phyloP scores from a whole-genome alignment of 1,284 basidiomycete genomes.

The Trametes versicolor region DNA sequence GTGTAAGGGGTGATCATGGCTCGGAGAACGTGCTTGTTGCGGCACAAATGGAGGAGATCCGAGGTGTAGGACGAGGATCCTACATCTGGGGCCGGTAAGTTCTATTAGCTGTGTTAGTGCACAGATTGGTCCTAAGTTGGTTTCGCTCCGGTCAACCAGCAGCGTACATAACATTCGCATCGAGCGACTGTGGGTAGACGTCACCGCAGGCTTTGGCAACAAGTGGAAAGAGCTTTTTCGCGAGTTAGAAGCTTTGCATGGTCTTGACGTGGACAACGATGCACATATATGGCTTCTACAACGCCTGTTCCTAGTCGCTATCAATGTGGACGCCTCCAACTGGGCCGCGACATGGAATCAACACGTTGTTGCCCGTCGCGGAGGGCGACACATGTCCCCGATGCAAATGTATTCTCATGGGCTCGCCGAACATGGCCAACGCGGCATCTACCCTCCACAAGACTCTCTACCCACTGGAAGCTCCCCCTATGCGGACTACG shows the following conservation, averaged over 20 bases:
- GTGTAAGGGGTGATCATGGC: slow-evolving; percentile 43
- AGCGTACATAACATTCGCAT: slow-evolving; percentile 31
- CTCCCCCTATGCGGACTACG: no score
- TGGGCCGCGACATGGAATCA: slow-evolving; percentile 41
- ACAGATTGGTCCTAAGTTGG: no score
- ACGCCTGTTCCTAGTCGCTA: slow-evolving; percentile 16
- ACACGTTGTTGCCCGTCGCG: slow-evolving; percentile 33
- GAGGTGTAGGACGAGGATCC: slow-evolving; percentile 42
- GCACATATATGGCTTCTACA: slow-evolving; percentile 42
- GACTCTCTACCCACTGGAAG: neutral
- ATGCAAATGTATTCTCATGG: slow-evolving; percentile 35
- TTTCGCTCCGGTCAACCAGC: no score
- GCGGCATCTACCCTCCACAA: slow-evolving; percentile 13
- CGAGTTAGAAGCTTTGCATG: slow-evolving; percentile 35
- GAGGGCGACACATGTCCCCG: slow-evolving; percentile 17
- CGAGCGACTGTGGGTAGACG: slow-evolving; percentile 49
- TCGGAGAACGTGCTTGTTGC: slow-evolving; percentile 43
- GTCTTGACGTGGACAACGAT: slow-evolving; percentile 30
- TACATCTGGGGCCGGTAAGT: slow-evolving; percentile 50
- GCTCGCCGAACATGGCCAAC: slow-evolving; percentile 32
- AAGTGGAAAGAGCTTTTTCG: slow-evolving; percentile 50
- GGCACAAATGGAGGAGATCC: slow-evolving; percentile 39
- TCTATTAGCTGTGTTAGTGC: neutral
- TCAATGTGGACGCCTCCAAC: slow-evolving; percentile 19
- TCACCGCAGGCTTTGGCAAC: slow-evolving; percentile 43